Evolutionary conservation across 805 yeast species (phyloP).

Genomic region (Starmerella stellata): DNA sequence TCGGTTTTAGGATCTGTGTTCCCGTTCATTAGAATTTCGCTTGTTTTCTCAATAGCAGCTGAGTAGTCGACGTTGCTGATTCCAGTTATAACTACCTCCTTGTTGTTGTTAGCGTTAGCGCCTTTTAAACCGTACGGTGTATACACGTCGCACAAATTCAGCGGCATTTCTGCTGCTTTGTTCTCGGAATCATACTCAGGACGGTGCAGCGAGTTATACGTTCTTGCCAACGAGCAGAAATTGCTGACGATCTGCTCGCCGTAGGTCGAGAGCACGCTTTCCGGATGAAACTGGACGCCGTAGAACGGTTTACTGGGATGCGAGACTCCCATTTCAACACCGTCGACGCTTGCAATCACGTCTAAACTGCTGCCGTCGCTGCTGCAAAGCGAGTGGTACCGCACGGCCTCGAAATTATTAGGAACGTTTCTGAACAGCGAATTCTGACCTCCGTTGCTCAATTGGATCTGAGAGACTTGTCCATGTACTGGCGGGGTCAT

Average conservation of each 20-base stretch:
- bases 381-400: constrained; percentile 68
- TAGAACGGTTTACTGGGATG: constrained; percentile 48
- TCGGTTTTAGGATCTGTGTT: not conserved
- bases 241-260: constrained; percentile 46
- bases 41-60: too few species aligned
- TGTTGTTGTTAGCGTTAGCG: too few species aligned
- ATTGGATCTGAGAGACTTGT: constrained; percentile 42
- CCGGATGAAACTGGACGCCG: constrained; percentile 97
- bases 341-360: constrained; percentile 22
- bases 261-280: constrained; percentile 61
- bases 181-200: not conserved
- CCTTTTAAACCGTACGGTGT: not conserved
- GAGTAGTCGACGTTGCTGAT: too few species aligned
- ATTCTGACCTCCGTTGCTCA: constrained; percentile 16
- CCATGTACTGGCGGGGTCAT: constrained; percentile 63
- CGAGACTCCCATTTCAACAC: constrained; percentile 61
- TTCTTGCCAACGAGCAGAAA: constrained; percentile 30
- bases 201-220: constrained; percentile 4
- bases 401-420: constrained; percentile 41
- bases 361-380: not conserved
- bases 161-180: not conserved
- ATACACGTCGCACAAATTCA: not conserved
- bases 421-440: constrained; percentile 31
- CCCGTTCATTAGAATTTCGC: not conserved
- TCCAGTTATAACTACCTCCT: not conserved